These are phyloP conservation scores for Senna siamea DNA, from an alignment of 306 rosid genomes.

Conservation along the genomic window DNA sequence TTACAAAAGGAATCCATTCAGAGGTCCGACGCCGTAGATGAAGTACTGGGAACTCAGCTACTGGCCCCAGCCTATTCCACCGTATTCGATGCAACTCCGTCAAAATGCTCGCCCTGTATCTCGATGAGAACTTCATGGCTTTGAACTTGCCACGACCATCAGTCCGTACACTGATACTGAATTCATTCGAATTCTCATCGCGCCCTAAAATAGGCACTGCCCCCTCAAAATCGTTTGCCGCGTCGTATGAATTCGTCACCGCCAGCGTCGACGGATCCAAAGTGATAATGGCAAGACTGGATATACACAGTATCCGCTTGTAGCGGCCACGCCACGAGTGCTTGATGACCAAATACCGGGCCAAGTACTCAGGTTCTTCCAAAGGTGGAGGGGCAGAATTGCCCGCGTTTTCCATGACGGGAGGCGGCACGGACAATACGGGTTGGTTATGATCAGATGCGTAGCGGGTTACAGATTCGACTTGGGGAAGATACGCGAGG, in stretches of 20 bases:
- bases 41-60: constrained; percentile 89
- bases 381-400: constrained; percentile 45
- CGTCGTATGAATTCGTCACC: constrained; percentile 85
- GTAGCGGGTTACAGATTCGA: constrained; percentile 70
- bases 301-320: constrained; percentile 87
- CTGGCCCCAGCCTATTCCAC: constrained; percentile 70
- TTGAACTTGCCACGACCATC: constrained; percentile 96
- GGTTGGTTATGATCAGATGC: constrained; percentile 61
- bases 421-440: constrained; percentile 9
- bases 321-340: constrained; percentile 99
- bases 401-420: constrained; percentile 50
- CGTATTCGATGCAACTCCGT: constrained; percentile 85
- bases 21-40: constrained; percentile 83
- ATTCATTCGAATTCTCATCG: constrained; percentile 83
- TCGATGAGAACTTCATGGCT: constrained; percentile 79
- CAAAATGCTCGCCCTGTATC: constrained; percentile 85
- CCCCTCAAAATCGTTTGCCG: constrained; percentile 66
- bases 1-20: constrained; percentile 88
- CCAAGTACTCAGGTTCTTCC: constrained; percentile 93
- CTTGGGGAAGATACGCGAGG: constrained; percentile 70
- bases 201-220: constrained; percentile 77
- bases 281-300: constrained; percentile 62
- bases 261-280: constrained; percentile 86
- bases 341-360: constrained; percentile 79
- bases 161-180: constrained; percentile 75